phyloP scores from a whole-genome alignment of 352 stramenopile species.

The Phytopythium delawarense region DNA sequence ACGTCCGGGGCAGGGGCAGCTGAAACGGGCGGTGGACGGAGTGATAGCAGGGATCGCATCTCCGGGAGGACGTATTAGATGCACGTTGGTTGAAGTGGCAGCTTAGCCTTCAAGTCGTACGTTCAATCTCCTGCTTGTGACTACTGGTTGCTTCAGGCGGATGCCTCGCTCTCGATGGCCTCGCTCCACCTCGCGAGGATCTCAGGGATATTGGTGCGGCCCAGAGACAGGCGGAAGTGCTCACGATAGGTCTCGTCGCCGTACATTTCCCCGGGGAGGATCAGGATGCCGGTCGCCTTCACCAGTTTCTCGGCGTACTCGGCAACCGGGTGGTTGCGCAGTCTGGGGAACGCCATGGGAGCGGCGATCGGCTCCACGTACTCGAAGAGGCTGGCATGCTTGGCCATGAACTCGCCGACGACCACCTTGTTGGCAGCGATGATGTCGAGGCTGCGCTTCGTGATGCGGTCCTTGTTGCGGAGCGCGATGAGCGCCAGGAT shows the following conservation, averaged over 20 bases:
- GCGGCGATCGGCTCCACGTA: conserved; percentile 25
- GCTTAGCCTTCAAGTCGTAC: no score
- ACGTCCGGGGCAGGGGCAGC: no score
- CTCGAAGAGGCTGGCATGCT: conserved; percentile 29
- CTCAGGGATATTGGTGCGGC: conserved; percentile 25
- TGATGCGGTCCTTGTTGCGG: conserved; percentile 33
- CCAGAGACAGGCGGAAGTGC: conserved; percentile 32
- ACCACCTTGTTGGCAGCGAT: conserved; percentile 10
- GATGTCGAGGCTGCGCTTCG: conserved; percentile 18
- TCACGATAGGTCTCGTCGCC: conserved; percentile 12
- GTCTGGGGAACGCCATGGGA: conserved; percentile 34
- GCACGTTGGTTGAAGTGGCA: no score
- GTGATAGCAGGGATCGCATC: no score
- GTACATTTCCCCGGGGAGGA: conserved; percentile 35
- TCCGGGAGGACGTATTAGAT: no score
- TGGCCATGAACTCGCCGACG: conserved; percentile 32
- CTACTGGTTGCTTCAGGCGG: background rate
- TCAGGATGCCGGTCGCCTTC: conserved; percentile 24
- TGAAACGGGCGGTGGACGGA: no score
- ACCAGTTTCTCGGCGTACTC: conserved; percentile 30
- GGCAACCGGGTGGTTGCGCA: conserved; percentile 8
- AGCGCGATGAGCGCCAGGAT: conserved; percentile 57
- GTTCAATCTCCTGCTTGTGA: no score
- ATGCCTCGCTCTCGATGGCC: conserved; percentile 4
- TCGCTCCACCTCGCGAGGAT: conserved; percentile 21